Percentiles rank a stretch among this genome's conserved stretches.
These are phyloP conservation scores for Neofusicoccum kwambonambiense DNA, from an alignment of 2,329 filamentous ascomycete genomes.

Conservation along the genomic window DNA sequence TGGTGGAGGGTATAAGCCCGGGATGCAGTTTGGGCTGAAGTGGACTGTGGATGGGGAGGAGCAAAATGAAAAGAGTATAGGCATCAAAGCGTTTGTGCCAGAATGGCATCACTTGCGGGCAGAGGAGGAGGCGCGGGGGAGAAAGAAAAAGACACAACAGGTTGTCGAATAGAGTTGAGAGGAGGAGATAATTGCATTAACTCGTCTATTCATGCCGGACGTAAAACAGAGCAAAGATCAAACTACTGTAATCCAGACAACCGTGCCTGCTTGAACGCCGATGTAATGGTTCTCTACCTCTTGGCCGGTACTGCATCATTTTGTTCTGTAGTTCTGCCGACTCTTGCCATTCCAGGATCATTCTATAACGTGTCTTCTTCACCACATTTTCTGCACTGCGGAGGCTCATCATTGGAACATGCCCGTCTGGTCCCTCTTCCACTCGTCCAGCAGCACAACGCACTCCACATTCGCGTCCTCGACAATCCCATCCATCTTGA, in stretches of 20 bases:
- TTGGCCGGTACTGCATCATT: background rate
- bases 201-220: background rate
- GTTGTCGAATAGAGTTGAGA: background rate
- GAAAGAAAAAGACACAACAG: background rate
- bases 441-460: constrained; percentile 58
- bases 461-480: constrained; percentile 61
- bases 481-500: constrained; percentile 66
- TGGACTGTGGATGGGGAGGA: constrained; percentile 20
- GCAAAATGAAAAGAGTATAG: constrained; percentile 25
- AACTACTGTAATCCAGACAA: background rate
- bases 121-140: constrained; percentile 26
- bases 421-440: constrained; percentile 40
- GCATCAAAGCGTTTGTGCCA: constrained; percentile 68
- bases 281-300: background rate
- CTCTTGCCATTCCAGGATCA: no score
- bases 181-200: background rate
- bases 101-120: constrained; percentile 62
- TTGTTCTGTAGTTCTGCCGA: background rate
- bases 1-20: constrained; percentile 56
- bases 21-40: constrained; percentile 50
- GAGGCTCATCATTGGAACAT: constrained; percentile 7
- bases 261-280: background rate
- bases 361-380: no score
- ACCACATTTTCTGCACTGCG: background rate
- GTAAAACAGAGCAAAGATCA: background rate